These are phyloP conservation scores for Zygosaccharomyces bisporus DNA, from an alignment of 805 yeast genomes.

Conservation along the genomic window DNA sequence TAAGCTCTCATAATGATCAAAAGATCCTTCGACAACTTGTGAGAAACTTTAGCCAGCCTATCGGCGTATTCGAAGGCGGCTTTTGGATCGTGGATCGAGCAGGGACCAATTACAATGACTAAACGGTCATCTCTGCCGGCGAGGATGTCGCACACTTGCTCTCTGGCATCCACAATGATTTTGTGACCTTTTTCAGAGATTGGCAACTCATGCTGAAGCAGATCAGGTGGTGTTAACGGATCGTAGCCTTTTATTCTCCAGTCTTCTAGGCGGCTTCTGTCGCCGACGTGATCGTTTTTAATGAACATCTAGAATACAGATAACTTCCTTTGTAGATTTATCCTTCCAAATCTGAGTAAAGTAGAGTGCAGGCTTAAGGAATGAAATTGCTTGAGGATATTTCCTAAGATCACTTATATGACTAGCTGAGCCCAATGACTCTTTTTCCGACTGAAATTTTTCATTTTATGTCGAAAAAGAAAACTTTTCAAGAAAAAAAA, in stretches of 20 bases:
- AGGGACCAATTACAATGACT: conserved; percentile 90
- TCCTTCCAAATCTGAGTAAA: background rate
- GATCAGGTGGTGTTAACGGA: conserved; percentile 93
- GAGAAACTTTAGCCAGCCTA: conserved; percentile 54
- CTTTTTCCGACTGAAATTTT: conserved; percentile 4
- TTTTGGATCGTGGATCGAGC: conserved; percentile 90
- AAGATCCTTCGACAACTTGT: conserved; percentile 67
- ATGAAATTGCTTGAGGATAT: too few relatives aligned
- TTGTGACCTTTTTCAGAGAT: conserved; percentile 56
- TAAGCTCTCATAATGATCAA: conserved; percentile 95
- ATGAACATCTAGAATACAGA: conserved; percentile 57
- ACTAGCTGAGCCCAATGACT: conserved; percentile 1
- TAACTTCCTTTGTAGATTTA: background rate
- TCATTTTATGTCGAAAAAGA: too few relatives aligned
- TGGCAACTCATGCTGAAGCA: conserved; percentile 81
- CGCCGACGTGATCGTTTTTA: conserved; percentile 79
- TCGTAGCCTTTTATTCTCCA: conserved; percentile 86
- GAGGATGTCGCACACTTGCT: conserved; percentile 65
- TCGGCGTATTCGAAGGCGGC: conserved; percentile 89
- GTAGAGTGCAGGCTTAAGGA: background rate
- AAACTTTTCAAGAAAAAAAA: too few relatives aligned
- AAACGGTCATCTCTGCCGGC: conserved; percentile 83
- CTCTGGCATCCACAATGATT: conserved; percentile 71
- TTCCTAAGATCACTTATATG: background rate
- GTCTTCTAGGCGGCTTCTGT: conserved; percentile 71